phyloP scores from a whole-genome alignment of 139 green algal genomes.

The Volvox africanus region DNA sequence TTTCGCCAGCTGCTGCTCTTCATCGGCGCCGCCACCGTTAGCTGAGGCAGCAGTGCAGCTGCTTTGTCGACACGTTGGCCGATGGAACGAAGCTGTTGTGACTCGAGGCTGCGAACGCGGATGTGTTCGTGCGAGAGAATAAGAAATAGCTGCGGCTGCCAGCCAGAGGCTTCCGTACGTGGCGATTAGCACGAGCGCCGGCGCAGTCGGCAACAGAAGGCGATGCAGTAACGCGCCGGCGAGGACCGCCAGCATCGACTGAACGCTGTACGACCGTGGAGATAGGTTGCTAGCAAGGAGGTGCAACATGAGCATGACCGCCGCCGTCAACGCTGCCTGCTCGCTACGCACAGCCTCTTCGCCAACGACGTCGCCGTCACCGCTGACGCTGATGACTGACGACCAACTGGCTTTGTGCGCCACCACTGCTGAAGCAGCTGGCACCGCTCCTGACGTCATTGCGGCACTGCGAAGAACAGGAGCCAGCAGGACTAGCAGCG shows the following conservation, averaged over 20 bases:
- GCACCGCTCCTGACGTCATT: too few species aligned
- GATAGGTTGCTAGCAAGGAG: background rate
- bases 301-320: background rate
- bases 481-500: conserved; percentile 6
- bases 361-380: background rate
- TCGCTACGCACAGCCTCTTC: background rate
- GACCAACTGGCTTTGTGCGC: too few species aligned
- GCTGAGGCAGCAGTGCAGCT: background rate
- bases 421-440: too few species aligned
- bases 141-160: background rate
- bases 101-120: background rate
- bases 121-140: background rate
- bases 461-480: background rate
- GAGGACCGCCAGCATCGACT: background rate
- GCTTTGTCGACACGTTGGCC: background rate
- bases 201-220: background rate
- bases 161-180: background rate
- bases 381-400: background rate
- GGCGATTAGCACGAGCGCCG: background rate
- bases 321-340: background rate
- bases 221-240: background rate
- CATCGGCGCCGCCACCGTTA: background rate
- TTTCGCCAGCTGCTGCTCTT: background rate
- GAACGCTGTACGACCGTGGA: background rate
- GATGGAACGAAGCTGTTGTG: background rate